These are phyloP conservation scores for Bruguiera hainesii DNA, from an alignment of 441 rosid species.

Conservation along the genomic window DNA sequence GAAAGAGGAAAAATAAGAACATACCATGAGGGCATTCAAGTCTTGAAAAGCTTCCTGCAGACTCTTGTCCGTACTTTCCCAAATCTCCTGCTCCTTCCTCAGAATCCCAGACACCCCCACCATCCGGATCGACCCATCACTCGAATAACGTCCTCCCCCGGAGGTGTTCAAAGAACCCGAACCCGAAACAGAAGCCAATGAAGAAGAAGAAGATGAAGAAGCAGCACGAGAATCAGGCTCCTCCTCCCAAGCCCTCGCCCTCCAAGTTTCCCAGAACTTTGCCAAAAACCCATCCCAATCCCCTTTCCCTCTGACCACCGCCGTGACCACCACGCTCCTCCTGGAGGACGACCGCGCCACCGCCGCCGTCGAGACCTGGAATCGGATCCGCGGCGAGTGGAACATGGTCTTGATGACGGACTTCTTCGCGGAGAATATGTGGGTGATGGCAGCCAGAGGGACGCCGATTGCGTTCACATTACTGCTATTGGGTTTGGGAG, in stretches of 20 bases:
- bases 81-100: constrained; percentile 87
- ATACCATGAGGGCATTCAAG: constrained; percentile 82
- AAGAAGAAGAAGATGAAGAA: constrained; percentile 12
- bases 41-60: constrained; percentile 94
- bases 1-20: not conserved
- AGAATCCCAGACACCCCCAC: constrained; percentile 84
- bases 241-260: constrained; percentile 73
- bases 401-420: constrained; percentile 73
- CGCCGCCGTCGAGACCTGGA: constrained; percentile 42
- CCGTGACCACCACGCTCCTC: constrained; percentile 55
- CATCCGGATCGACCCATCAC: constrained; percentile 81
- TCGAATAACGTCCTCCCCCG: constrained; percentile 56
- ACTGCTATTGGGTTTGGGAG: constrained; percentile 23
- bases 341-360: not conserved
- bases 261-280: constrained; percentile 80
- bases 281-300: constrained; percentile 67
- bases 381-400: constrained; percentile 81
- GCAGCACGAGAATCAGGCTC: constrained; percentile 14
- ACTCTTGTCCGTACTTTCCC: constrained; percentile 97
- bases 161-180: constrained; percentile 21
- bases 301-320: constrained; percentile 77
- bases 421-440: constrained; percentile 60
- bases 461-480: constrained; percentile 30
- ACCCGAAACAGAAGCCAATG: constrained; percentile 6
- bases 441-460: constrained; percentile 52